Conservation (phyloP, 129 eudicot species). For the Ambrosia trifida region DNA sequence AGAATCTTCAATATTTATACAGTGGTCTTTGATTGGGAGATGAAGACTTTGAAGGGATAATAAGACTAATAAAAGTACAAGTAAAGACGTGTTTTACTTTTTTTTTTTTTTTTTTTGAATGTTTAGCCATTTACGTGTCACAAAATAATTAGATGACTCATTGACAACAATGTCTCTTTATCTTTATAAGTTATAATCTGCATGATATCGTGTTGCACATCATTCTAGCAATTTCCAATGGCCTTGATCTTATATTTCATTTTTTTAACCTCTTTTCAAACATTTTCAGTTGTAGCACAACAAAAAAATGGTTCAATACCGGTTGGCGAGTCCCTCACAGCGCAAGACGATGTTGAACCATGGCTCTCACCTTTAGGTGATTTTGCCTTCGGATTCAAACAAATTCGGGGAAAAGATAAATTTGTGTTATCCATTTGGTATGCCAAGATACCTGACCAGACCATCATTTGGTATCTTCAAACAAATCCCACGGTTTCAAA, state of each 20-base stretch:
- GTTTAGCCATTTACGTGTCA: neutral
- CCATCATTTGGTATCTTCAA: conserved; percentile 45
- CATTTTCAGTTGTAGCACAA: conserved; percentile 24
- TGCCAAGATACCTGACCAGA: conserved; percentile 45
- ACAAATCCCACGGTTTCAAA: conserved; percentile 19
- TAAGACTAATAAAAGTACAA: neutral
- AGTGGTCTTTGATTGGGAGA: too few species aligned
- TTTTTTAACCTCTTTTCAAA: conserved; percentile 1
- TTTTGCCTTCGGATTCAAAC: conserved; percentile 47
- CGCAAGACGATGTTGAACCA: conserved; percentile 24
- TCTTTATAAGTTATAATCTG: neutral
- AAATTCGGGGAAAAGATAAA: conserved; percentile 16
- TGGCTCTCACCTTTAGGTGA: conserved; percentile 50
- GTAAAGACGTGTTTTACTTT: neutral
- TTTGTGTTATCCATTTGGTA: conserved; percentile 42
- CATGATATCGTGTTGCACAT: neutral
- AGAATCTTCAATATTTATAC: neutral
- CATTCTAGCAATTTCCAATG: conserved; percentile 25
- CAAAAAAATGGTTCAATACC: conserved; percentile 19
- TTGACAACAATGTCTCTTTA: neutral
- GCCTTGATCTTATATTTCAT: conserved; percentile 8
- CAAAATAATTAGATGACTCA: neutral
- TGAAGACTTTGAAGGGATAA: too few species aligned
- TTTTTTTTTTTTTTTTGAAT: neutral
- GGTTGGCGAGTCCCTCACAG: conserved; percentile 36